A percentile compares a stretch with the other conserved stretches of the same genome.
phyloP scores from a whole-genome alignment of 495 filamentous ascomycete genomes.

The Hypoxylon cercidicola region DNA sequence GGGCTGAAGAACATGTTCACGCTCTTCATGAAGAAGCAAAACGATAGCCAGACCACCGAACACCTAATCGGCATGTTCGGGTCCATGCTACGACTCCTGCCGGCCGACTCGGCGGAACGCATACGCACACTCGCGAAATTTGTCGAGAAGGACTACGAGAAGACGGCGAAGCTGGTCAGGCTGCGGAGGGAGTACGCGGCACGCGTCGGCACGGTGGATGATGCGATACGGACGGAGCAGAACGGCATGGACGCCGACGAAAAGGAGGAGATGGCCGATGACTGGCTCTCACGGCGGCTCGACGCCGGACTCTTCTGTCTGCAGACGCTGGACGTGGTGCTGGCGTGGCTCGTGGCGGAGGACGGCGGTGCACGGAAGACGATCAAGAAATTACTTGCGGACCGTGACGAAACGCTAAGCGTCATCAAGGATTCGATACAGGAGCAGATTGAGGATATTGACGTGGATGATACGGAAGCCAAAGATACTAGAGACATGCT shows the following conservation, averaged over 20 bases:
- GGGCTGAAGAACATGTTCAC: constrained; percentile 87
- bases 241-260: constrained; percentile 66
- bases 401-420: constrained; percentile 71
- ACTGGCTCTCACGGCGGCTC: constrained; percentile 84
- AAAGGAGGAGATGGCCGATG: constrained; percentile 64
- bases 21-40: constrained; percentile 89
- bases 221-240: constrained; percentile 69
- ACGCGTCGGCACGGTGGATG: constrained; percentile 71
- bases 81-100: constrained; percentile 81
- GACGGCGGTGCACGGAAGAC: constrained; percentile 80
- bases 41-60: constrained; percentile 75
- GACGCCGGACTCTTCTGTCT: constrained; percentile 88
- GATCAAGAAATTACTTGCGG: constrained; percentile 70
- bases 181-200: constrained; percentile 77
- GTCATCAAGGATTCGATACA: constrained; percentile 72
- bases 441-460: constrained; percentile 74
- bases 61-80: constrained; percentile 92
- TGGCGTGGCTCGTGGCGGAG: constrained; percentile 94
- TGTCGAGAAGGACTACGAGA: constrained; percentile 92
- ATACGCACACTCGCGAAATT: constrained; percentile 93
- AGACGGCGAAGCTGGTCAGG: constrained; percentile 74
- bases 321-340: constrained; percentile 85
- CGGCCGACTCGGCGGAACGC: constrained; percentile 78
- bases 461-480: constrained; percentile 62
- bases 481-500: constrained; percentile 78